phyloP scores from a whole-genome alignment of 2,329 filamentous ascomycete genomes.

The Diplocarpon mali region DNA sequence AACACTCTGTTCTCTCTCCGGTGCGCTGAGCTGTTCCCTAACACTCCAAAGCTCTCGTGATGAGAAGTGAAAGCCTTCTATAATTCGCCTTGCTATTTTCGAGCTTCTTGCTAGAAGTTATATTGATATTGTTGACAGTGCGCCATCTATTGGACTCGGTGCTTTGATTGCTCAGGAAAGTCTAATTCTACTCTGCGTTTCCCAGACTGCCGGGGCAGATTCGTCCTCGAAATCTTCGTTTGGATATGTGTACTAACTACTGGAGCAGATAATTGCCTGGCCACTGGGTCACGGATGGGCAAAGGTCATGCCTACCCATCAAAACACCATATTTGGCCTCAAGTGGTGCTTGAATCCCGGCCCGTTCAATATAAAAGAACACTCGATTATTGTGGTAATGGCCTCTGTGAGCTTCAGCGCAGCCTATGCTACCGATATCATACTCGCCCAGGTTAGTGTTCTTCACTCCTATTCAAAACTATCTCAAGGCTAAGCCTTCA shows the following conservation, averaged over 20 bases:
- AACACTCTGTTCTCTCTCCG: conserved; percentile 6
- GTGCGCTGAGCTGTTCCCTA: not conserved
- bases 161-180: not conserved
- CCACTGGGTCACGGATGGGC: conserved; percentile 16
- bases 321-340: conserved; percentile 37
- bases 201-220: too few species aligned
- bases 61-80: too few species aligned
- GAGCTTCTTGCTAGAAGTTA: too few species aligned
- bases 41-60: conserved; percentile 7
- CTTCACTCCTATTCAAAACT: conserved; percentile 38
- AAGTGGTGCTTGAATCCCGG: conserved; percentile 50
- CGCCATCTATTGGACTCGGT: not conserved
- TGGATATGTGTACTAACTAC: conserved; percentile 3
- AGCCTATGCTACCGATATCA: conserved; percentile 21
- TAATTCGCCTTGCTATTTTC: too few species aligned
- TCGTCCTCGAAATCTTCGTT: conserved; percentile 39
- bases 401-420: too few species aligned
- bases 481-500: too few species aligned
- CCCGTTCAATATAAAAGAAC: conserved; percentile 60
- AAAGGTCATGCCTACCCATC: conserved; percentile 31
- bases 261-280: conserved; percentile 6
- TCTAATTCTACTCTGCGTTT: too few species aligned
- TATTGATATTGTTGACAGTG: not conserved
- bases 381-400: conserved; percentile 47
- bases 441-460: too few species aligned